phyloP scores from a whole-genome alignment of 441 rosid genomes.

The Flueggea neowawraea region DNA sequence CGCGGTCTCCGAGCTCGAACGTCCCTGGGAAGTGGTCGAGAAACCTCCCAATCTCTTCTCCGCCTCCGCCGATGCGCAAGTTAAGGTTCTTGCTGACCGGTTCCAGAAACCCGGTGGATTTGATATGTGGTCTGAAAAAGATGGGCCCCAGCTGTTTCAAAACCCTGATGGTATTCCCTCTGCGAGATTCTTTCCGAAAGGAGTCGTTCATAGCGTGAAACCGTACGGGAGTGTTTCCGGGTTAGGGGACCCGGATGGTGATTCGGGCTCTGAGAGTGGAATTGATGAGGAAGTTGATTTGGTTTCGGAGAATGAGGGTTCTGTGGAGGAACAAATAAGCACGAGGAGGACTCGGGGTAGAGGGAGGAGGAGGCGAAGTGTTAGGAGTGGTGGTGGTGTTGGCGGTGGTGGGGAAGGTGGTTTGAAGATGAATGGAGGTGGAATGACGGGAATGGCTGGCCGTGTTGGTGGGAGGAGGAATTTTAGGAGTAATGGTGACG shows the following conservation, averaged over 20 bases:
- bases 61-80: conserved; percentile 57
- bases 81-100: conserved; percentile 80
- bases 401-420: not conserved
- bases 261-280: not conserved
- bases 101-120: conserved; percentile 82
- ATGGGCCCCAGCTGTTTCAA: conserved; percentile 69
- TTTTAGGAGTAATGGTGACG: not conserved
- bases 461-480: conserved; percentile 7
- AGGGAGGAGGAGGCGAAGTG: too few relatives aligned
- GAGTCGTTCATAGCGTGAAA: conserved; percentile 75
- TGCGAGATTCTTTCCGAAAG: conserved; percentile 83
- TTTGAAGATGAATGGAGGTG: conserved; percentile 13
- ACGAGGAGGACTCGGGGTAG: too few relatives aligned
- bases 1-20: conserved; percentile 73
- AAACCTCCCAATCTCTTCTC: conserved; percentile 72
- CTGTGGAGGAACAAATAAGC: not conserved
- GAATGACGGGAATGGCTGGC: conserved; percentile 22
- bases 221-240: conserved; percentile 36
- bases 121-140: conserved; percentile 81
- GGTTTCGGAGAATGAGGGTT: conserved; percentile 9
- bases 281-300: not conserved
- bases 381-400: too few relatives aligned
- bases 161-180: conserved; percentile 62
- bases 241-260: not conserved
- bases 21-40: conserved; percentile 84